Evolutionary conservation across 176 grass and related monocot species (phyloP).

Genomic region (Triticum urartu): DNA sequence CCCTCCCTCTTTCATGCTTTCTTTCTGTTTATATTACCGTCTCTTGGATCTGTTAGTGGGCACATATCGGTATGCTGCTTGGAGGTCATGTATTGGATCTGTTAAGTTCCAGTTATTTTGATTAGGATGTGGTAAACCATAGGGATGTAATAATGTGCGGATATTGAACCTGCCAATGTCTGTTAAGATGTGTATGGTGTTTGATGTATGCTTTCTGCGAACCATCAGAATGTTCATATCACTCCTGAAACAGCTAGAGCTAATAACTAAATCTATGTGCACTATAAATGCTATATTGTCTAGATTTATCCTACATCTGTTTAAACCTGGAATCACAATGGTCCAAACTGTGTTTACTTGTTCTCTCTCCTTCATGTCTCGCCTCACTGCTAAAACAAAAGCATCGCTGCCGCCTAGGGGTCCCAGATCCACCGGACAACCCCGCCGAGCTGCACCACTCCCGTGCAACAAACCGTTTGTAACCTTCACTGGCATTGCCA

Average conservation of each 20-base stretch:
- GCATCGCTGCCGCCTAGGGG: not conserved
- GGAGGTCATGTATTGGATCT: not conserved
- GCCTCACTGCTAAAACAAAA: not conserved
- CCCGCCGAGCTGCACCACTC: not conserved
- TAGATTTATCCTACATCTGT: not conserved
- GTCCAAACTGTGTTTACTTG: no score
- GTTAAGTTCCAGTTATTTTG: no score
- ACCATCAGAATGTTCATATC: not conserved
- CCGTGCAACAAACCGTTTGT: not conserved
- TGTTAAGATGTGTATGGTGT: no score
- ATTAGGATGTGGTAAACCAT: not conserved
- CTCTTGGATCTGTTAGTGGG: not conserved
- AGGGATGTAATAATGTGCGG: not conserved
- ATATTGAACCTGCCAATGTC: not conserved
- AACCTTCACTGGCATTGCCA: not conserved
- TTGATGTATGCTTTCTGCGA: not conserved
- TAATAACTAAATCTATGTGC: not conserved
- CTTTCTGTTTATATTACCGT: not conserved
- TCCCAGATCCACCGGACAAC: not conserved
- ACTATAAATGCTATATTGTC: not conserved
- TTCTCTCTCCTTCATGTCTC: not conserved
- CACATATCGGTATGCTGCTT: not conserved
- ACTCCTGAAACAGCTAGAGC: not conserved
- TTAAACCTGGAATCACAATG: not conserved
- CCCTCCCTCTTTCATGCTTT: not conserved